Conservation (phyloP, 2,329 filamentous ascomycete genomes). For the Penicillium paneum region DNA sequence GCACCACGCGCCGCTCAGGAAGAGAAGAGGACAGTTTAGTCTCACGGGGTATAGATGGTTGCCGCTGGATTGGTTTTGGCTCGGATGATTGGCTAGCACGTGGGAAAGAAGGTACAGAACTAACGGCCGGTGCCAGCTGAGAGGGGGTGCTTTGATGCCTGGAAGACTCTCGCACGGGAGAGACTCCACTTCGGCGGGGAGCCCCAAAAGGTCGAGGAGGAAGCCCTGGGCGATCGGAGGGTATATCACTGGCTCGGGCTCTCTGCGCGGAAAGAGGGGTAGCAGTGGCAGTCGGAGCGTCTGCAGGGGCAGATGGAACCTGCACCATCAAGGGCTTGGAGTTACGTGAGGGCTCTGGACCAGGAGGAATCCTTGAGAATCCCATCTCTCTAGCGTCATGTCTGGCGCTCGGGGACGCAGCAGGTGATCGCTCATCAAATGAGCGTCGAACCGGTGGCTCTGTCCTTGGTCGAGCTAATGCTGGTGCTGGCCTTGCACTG, state of each 20-base stretch:
- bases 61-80: constrained; percentile 22
- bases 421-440: constrained; percentile 30
- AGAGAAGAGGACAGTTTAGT: constrained; percentile 17
- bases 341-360: constrained; percentile 26
- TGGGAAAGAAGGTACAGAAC: constrained; percentile 14
- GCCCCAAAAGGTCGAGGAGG: constrained; percentile 41
- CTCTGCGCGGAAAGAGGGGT: constrained; percentile 44
- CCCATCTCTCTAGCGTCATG: constrained; percentile 33
- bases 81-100: constrained; percentile 18
- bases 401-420: constrained; percentile 10
- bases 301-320: constrained; percentile 26
- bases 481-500: constrained; percentile 16
- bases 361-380: constrained; percentile 27
- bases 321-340: constrained; percentile 35
- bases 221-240: constrained; percentile 49
- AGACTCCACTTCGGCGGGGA: constrained; percentile 21
- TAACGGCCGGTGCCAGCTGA: constrained; percentile 13
- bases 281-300: constrained; percentile 21
- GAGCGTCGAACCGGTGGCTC: constrained; percentile 29
- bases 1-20: constrained; percentile 24
- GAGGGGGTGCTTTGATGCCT: constrained; percentile 11
- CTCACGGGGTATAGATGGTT: constrained; percentile 32
- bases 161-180: constrained; percentile 22
- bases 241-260: constrained; percentile 27
- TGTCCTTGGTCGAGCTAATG: constrained; percentile 22